Evolutionary conservation across 108 stramenopile species (phyloP), one percentile per base, ranked within the genome.

Genomic region (Fragilaria radians): DNA sequence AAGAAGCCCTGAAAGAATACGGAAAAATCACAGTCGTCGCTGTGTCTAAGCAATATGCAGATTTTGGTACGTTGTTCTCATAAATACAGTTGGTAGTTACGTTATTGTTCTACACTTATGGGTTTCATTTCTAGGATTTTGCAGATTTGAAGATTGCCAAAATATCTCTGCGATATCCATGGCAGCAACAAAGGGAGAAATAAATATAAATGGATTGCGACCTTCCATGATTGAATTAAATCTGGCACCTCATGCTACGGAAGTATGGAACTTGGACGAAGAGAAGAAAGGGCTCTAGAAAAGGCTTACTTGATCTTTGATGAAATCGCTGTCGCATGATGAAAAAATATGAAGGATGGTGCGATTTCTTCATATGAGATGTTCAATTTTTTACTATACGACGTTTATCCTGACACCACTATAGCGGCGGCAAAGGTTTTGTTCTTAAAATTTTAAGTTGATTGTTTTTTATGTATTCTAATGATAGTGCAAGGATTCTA

Each of bases 1-100:
- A 18, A 22, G 32, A 29, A n/a, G 28, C 28, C 9, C 1, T 71
- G 32, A 19, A 5, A 7, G 5, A 21, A 9, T 69, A 57, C 32
- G 74, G 64, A 42, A 61, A 68, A 29, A 25, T 75, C 19, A 42
- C 45, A 23, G 53, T 25, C 25, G 63, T 56, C 0, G 67, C 62
- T 18, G 48, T 75, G 14, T 33, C 68, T 0, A 56, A 45, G 26
- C 57, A 36, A n/a, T 28, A 51, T 18, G 30, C 48, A 30, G n/a
- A 24, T 26, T 73, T 73, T 32, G 72, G 65, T 58, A 21, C 9
- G 50, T 51, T 19, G 5, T 25, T 51, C 5, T 21, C 11, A 42
- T 42, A 11, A 14, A 7, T 14, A n/a, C n/a, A n/a, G n/a, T 42
- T 42, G 36, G 7, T 42, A 14, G 36, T 11, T 7, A 14, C 14